Evolutionary conservation across 805 yeast genomes (phyloP).

Genomic region (Dipodascopsis tothii): DNA sequence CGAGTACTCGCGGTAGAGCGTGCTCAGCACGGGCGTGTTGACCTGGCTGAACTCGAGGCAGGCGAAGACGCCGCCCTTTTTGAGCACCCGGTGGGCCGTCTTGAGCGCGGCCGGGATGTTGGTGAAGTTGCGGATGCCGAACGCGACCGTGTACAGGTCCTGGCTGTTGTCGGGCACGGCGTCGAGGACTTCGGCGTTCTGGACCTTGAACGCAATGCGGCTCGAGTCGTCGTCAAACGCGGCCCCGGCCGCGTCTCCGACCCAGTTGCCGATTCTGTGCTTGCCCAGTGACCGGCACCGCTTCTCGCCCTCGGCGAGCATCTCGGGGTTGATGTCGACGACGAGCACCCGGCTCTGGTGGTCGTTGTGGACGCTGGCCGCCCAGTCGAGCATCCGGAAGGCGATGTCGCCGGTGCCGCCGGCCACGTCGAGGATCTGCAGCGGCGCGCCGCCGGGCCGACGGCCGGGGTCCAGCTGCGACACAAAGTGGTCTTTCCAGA

Average conservation of each 20-base stretch:
- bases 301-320: conserved; percentile 85
- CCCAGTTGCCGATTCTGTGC: too few relatives aligned
- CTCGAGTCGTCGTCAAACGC: conserved; percentile 33
- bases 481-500: conserved; percentile 91
- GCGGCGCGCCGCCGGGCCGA: conserved; percentile 78
- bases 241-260: too few relatives aligned
- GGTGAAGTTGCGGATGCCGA: conserved; percentile 95
- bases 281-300: conserved; percentile 46
- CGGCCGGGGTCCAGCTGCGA: conserved; percentile 84
- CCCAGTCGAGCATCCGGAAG: conserved; percentile 87
- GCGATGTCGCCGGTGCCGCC: conserved; percentile 99
- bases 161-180: conserved; percentile 77
- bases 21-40: conserved; percentile 58
- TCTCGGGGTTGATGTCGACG: conserved; percentile 91
- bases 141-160: conserved; percentile 93
- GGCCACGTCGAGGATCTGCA: conserved; percentile 89
- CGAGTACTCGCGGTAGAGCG: conserved; percentile 79
- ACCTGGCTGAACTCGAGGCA: conserved; percentile 94
- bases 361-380: conserved; percentile 70
- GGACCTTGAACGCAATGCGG: conserved; percentile 74
- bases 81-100: conserved; percentile 91
- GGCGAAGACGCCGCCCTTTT: conserved; percentile 96
- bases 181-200: conserved; percentile 87
- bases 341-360: conserved; percentile 72
- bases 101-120: conserved; percentile 86